Conservation (phyloP, 371 early-diverging fungal genomes). For the Coemansia sp. region DNA sequence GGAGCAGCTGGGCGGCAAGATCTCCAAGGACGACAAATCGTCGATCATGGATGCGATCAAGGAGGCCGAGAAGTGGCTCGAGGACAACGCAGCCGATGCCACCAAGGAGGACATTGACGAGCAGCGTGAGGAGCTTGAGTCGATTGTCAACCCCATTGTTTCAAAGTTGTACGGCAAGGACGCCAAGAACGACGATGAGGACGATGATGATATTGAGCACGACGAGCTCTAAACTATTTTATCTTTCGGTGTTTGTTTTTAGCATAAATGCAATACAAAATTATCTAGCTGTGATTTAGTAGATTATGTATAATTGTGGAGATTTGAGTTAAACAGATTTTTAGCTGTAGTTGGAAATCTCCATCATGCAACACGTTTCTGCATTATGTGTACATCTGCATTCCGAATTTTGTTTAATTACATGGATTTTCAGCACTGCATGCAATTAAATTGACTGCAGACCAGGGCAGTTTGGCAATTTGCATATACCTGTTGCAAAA, state of each 20-base stretch:
- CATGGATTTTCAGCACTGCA: too few relatives aligned
- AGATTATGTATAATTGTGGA: neutral
- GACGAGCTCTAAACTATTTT: constrained; percentile 50
- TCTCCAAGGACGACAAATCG: constrained; percentile 80
- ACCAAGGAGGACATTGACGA: constrained; percentile 93
- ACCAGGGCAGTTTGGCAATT: too few relatives aligned
- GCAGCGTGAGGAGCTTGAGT: constrained; percentile 92
- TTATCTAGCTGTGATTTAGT: neutral
- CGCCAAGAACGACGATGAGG: constrained; percentile 29
- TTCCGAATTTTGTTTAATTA: too few relatives aligned
- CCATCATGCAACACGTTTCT: too few relatives aligned
- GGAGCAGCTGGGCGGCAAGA: constrained; percentile 83
- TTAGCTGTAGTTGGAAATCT: too few relatives aligned
- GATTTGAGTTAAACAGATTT: too few relatives aligned
- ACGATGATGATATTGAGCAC: constrained; percentile 50
- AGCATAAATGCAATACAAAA: neutral
- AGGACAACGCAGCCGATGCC: constrained; percentile 75
- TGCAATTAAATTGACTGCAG: too few relatives aligned
- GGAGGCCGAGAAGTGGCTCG: constrained; percentile 86
- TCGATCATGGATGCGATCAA: constrained; percentile 78
- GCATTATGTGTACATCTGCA: too few relatives aligned
- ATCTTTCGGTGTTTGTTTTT: neutral
- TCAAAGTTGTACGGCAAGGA: constrained; percentile 75
- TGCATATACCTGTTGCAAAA: too few relatives aligned
- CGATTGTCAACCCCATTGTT: constrained; percentile 92